Base-by-base conservation (phyloP, 1,284 basidiomycete species). In the Meripilus lineatus region DNA sequence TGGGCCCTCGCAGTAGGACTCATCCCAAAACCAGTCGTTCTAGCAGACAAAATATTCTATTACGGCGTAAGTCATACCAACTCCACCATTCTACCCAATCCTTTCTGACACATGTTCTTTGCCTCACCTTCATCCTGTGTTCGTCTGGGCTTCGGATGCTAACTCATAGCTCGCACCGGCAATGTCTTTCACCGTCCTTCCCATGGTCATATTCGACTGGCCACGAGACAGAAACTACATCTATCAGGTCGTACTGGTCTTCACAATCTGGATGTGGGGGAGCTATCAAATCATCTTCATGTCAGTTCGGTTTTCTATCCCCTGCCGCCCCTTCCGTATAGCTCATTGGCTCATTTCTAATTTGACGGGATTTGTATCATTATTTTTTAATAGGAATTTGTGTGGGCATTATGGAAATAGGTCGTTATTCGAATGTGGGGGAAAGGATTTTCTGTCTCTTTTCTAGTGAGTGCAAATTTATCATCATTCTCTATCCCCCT, bases 131-230 rank as follows among this genome's bases (percentile, higher is more conserved):
- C 37, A 18, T 13, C 15, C 32, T 18, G 15, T 15, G 35, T 24
- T 26, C 18, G 34, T 18, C 46, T 38, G 18, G 50, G 17, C 22
- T 28, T n/a, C 7, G 21, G 17, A 7, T 24, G 67, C 23, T 53
- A 67, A 63, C n/a, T n/a, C n/a, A n/a, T 68, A 69, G 62, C 60
- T 77, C 45, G 57, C 63, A 11, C 71, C 74, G 1, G 50, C 62
- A 1, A 48, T 75, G 36, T 67, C 65, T 5, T 54, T 76, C 26
- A 67, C 67, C 1, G 52, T 75, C 21, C 49, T 67, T 30, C 60
- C 77, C 34, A 71, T 87, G 66, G 73, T 88, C 49, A 66, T 83
- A 41, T 83, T 74, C 51, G 81, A 89, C 63, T 79, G 79, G 68
- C 84, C 84, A 1, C 71, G 79, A 30, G 74, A 79, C 46, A 69